Percentiles rank a stretch among this genome's conserved stretches.
phyloP scores from a whole-genome alignment of 331 rosid species.

The Acacia pycnantha region DNA sequence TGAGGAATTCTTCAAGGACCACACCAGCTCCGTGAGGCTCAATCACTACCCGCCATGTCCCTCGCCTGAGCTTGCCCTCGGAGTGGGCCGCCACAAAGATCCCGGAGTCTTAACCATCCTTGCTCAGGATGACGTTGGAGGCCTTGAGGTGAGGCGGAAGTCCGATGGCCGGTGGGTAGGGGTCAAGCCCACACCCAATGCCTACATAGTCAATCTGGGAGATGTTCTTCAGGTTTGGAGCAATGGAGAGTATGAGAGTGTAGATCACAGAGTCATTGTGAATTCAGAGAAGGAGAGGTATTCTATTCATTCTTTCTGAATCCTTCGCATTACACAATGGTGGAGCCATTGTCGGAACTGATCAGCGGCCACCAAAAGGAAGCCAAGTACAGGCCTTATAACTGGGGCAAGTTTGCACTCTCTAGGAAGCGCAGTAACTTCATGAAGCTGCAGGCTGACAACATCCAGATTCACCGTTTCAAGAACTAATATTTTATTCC shows the following conservation, averaged over 20 bases:
- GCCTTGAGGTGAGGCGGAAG: slow-evolving; percentile 45
- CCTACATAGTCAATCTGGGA: slow-evolving; percentile 57
- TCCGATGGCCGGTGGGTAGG: slow-evolving; percentile 51
- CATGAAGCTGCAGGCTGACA: background rate
- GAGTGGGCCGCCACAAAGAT: slow-evolving; percentile 56
- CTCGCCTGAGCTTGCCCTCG: slow-evolving; percentile 42
- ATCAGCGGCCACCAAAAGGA: background rate
- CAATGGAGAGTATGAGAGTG: slow-evolving; percentile 46
- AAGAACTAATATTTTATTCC: background rate
- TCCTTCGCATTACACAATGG: slow-evolving; percentile 42
- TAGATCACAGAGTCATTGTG: slow-evolving; percentile 47
- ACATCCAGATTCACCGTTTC: background rate
- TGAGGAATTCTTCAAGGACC: slow-evolving; percentile 40
- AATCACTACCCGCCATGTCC: slow-evolving; percentile 59
- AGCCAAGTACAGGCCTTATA: slow-evolving; percentile 31
- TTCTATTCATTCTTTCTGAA: slow-evolving; percentile 44
- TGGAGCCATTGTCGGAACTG: slow-evolving; percentile 48
- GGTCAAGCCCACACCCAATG: slow-evolving; percentile 42
- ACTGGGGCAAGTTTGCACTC: slow-evolving; percentile 18
- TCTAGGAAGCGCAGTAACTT: background rate
- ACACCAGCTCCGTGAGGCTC: slow-evolving; percentile 38
- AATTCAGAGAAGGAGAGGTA: slow-evolving; percentile 40
- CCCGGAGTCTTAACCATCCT: slow-evolving; percentile 44
- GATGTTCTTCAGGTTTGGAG: slow-evolving; percentile 61
- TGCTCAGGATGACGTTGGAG: slow-evolving; percentile 51